A percentile compares a stretch with the other conserved stretches of the same genome.
These are phyloP conservation scores for Magnusiomyces fungicola DNA, from an alignment of 1,139 yeast species.

Conservation along the genomic window DNA sequence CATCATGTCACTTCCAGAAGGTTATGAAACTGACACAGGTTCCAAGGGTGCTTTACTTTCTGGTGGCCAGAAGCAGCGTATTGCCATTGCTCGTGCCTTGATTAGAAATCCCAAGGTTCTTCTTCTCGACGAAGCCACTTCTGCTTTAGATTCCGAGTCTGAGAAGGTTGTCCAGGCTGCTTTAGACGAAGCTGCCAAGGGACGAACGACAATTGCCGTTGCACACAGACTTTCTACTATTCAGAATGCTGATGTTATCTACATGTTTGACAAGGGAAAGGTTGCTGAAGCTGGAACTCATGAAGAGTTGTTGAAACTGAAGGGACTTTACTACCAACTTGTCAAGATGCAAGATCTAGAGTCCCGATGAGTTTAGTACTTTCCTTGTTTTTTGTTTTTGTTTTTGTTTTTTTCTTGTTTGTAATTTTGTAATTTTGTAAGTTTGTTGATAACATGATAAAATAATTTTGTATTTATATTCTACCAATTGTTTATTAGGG, in stretches of 20 bases:
- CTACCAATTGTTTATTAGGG: too few relatives aligned
- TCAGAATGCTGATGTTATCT: conserved; percentile 85
- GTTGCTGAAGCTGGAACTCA: conserved; percentile 66
- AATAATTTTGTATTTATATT: too few relatives aligned
- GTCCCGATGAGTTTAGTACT: too few relatives aligned
- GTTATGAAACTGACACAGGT: conserved; percentile 76
- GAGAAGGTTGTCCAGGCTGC: conserved; percentile 72
- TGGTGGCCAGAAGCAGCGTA: conserved; percentile 80
- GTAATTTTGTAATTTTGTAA: too few relatives aligned
- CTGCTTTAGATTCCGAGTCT: conserved; percentile 71
- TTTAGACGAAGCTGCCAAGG: conserved; percentile 51
- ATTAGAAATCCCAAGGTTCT: conserved; percentile 61
- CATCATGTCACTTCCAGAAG: conserved; percentile 68
- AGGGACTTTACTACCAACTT: conserved; percentile 36
- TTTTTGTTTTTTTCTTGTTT: too few relatives aligned
- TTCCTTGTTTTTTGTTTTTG: too few relatives aligned
- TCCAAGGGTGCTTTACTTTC: conserved; percentile 74
- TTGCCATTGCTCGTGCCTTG: conserved; percentile 70
- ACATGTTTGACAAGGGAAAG: conserved; percentile 65
- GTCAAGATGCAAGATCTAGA: conserved; percentile 35
- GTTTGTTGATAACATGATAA: too few relatives aligned
- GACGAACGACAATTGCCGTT: conserved; percentile 79
- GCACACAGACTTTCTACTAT: conserved; percentile 89
- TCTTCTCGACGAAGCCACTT: conserved; percentile 71
- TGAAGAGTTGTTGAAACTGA: conserved; percentile 30